A percentile compares a stretch with the other conserved stretches of the same genome.
Evolutionary conservation across 2,329 filamentous ascomycete genomes (phyloP).

Genomic region (Exophiala alcalophila): DNA sequence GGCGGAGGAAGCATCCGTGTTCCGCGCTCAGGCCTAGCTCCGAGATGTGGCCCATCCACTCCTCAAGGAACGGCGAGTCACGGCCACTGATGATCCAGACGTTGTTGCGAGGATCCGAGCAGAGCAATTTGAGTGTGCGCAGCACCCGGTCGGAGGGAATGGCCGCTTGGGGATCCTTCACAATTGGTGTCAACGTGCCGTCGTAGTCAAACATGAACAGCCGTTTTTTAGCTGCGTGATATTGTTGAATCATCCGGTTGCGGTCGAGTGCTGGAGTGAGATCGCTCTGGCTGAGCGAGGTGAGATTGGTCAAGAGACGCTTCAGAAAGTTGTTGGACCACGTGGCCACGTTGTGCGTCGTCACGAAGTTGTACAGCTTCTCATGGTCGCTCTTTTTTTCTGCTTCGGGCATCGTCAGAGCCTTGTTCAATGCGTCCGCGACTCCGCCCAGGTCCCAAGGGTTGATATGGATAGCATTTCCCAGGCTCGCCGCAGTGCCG

Average conservation of each 20-base stretch:
- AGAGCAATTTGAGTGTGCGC: constrained; percentile 72
- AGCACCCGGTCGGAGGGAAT: constrained; percentile 83
- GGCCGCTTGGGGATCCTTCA: constrained; percentile 83
- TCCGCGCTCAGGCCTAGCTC: constrained; percentile 93
- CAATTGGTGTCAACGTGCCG: constrained; percentile 92
- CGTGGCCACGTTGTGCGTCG: constrained; percentile 76
- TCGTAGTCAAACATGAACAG: constrained; percentile 99
- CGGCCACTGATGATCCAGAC: constrained; percentile 99
- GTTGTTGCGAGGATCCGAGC: constrained; percentile 74
- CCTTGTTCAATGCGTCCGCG: constrained; percentile 76
- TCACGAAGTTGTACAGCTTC: constrained; percentile 78
- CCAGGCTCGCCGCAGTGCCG: constrained; percentile 81
- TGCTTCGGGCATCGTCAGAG: constrained; percentile 69
- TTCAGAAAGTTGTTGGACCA: constrained; percentile 81
- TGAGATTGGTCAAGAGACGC: constrained; percentile 74
- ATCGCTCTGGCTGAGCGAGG: constrained; percentile 69
- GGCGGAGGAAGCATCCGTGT: constrained; percentile 90
- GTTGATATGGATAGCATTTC: constrained; percentile 90
- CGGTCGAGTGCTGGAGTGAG: constrained; percentile 81
- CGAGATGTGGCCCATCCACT: constrained; percentile 87
- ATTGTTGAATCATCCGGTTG: constrained; percentile 67
- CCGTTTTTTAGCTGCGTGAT: constrained; percentile 70
- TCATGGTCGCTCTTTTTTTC: constrained; percentile 67
- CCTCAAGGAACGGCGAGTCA: constrained; percentile 84
- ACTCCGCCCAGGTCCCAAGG: constrained; percentile 88